These are phyloP conservation scores for Puccinellia tenuiflora DNA, from an alignment of 176 grass and related monocot species.

Conservation along the genomic window DNA sequence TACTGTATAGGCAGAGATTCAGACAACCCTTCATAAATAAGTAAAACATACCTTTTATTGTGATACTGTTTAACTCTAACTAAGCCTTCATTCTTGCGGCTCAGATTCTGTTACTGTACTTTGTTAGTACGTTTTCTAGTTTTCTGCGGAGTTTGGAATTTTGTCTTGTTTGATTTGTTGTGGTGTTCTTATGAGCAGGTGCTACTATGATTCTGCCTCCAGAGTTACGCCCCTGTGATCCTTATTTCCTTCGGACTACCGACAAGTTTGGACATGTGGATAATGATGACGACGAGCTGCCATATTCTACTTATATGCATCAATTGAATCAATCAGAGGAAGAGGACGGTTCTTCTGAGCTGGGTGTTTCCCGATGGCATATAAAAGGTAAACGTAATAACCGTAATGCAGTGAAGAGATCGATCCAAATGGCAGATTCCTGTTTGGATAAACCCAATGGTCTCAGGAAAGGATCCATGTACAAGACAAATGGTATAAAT, in stretches of 20 bases:
- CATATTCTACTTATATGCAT: constrained; percentile 32
- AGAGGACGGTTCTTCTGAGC: constrained; percentile 56
- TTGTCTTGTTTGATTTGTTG: constrained; percentile 23
- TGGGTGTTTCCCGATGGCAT: constrained; percentile 81
- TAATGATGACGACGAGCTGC: constrained; percentile 33
- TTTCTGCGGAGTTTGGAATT: constrained; percentile 5
- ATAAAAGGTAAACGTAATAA: constrained; percentile 99
- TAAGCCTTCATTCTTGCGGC: neutral
- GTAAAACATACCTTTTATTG: neutral
- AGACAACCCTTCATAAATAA: neutral
- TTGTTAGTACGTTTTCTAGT: constrained; percentile 3
- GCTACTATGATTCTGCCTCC: constrained; percentile 46
- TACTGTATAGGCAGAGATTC: neutral
- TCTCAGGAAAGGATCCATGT: constrained; percentile 31
- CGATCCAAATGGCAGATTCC: constrained; percentile 25
- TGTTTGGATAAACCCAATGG: constrained; percentile 57
- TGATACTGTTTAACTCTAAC: neutral
- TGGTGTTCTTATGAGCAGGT: constrained; percentile 47
- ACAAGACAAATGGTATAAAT: constrained; percentile 35
- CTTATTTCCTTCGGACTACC: constrained; percentile 40
- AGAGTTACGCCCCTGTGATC: constrained; percentile 29
- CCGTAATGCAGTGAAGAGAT: constrained; percentile 53
- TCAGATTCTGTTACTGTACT: constrained; percentile 15
- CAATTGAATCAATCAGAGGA: constrained; percentile 55
- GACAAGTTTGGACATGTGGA: constrained; percentile 55